Evolutionary conservation across 192 early-diverging fungal species (phyloP).

Genomic region (Umbelopsis sp.): DNA sequence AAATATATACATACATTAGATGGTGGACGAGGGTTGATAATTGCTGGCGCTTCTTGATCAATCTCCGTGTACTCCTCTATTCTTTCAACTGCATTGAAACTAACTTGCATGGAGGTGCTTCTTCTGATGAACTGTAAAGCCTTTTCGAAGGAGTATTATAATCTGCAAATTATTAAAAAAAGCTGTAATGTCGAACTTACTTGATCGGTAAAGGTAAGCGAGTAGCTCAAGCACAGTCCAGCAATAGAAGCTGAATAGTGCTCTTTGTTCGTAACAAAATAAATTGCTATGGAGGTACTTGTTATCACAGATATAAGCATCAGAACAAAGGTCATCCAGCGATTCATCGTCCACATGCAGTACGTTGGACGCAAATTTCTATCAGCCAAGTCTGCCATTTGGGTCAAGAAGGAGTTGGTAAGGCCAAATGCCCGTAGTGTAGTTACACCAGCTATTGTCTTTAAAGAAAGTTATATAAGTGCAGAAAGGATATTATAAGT

Average conservation of each 20-base stretch:
- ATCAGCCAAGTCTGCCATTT: slow-evolving; percentile 35
- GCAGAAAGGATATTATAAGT: neutral
- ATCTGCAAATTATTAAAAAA: slow-evolving; percentile 73
- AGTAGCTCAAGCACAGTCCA: slow-evolving; percentile 79
- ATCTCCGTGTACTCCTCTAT: slow-evolving; percentile 54
- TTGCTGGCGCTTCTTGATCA: slow-evolving; percentile 35
- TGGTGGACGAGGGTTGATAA: neutral
- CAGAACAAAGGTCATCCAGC: slow-evolving; percentile 81
- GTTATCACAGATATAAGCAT: slow-evolving; percentile 73
- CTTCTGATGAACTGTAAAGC: neutral
- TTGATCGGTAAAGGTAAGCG: slow-evolving; percentile 76
- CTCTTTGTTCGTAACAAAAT: slow-evolving; percentile 52
- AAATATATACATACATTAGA: neutral
- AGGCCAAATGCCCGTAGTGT: slow-evolving; percentile 80
- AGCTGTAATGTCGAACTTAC: slow-evolving; percentile 51
- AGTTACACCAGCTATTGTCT: slow-evolving; percentile 60
- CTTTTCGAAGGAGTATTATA: slow-evolving; percentile 54
- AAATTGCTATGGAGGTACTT: slow-evolving; percentile 58
- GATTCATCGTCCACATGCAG: slow-evolving; percentile 74
- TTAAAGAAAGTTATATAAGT: neutral
- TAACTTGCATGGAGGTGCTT: neutral
- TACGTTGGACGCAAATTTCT: slow-evolving; percentile 78
- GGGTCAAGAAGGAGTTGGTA: slow-evolving; percentile 59
- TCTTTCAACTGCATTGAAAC: slow-evolving; percentile 61
- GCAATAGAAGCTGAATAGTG: slow-evolving; percentile 71